phyloP scores from a whole-genome alignment of 2,329 filamentous ascomycete genomes.

The Zelopaecilomyces penicillatus region DNA sequence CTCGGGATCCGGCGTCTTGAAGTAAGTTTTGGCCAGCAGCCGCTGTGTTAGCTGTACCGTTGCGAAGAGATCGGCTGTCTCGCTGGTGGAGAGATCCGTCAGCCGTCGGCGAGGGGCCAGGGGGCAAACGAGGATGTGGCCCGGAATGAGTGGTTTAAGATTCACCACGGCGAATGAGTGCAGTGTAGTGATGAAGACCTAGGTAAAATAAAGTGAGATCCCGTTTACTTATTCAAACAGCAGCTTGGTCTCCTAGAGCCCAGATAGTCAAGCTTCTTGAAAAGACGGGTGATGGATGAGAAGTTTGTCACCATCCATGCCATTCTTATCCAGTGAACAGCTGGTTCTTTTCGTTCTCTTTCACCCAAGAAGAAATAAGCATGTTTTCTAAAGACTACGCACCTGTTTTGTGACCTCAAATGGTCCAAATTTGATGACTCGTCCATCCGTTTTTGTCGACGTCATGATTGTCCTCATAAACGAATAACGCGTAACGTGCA shows the following conservation, averaged over 20 bases:
- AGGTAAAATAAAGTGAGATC: not conserved
- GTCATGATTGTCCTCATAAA: slow-evolving; percentile 20
- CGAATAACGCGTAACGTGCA: too few relatives aligned
- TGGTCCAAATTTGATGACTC: slow-evolving; percentile 58
- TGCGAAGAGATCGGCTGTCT: slow-evolving; percentile 76
- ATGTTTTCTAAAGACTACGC: slow-evolving; percentile 14
- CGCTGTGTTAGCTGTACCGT: slow-evolving; percentile 75
- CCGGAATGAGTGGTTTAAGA: slow-evolving; percentile 85
- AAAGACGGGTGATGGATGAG: too few relatives aligned
- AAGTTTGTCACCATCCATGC: not conserved
- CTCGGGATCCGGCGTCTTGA: slow-evolving; percentile 38
- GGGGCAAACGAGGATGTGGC: slow-evolving; percentile 87
- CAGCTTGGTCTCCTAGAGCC: too few relatives aligned
- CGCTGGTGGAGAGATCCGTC: slow-evolving; percentile 60
- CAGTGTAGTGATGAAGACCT: slow-evolving; percentile 82
- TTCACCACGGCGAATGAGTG: slow-evolving; percentile 87
- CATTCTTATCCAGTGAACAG: not conserved
- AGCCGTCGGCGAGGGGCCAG: slow-evolving; percentile 61
- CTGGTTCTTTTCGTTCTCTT: not conserved
- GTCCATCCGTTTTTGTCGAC: slow-evolving; percentile 16
- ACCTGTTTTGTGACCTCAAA: slow-evolving; percentile 71
- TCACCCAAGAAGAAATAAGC: not conserved
- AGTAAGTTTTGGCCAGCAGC: slow-evolving; percentile 58
- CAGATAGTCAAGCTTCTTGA: too few relatives aligned
- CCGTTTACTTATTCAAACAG: too few relatives aligned